These are phyloP conservation scores for Chalciporus sp. DNA, from an alignment of 1,284 basidiomycete genomes.

Conservation along the genomic window DNA sequence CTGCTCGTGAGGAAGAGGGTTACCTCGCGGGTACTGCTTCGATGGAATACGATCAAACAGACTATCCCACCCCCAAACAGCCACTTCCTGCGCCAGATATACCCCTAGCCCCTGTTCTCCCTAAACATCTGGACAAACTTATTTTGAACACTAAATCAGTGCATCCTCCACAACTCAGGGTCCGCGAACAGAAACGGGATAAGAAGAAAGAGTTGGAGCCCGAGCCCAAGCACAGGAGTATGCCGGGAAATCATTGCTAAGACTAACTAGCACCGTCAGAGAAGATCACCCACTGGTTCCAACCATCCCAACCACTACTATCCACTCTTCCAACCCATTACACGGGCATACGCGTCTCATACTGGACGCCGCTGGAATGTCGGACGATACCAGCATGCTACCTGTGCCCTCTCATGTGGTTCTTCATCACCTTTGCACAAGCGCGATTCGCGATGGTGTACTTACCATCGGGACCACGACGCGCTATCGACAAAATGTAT, in stretches of 20 bases:
- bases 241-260: constrained; percentile 35
- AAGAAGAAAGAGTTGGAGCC: constrained; percentile 34
- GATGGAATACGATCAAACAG: constrained; percentile 31
- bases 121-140: constrained; percentile 91
- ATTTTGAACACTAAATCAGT: constrained; percentile 75
- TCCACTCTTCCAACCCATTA: constrained; percentile 25
- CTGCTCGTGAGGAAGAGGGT: constrained; percentile 83
- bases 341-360: constrained; percentile 30
- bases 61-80: constrained; percentile 19
- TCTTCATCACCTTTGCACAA: constrained; percentile 93
- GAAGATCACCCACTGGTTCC: constrained; percentile 30
- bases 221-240: constrained; percentile 33
- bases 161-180: constrained; percentile 32
- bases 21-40: constrained; percentile 55
- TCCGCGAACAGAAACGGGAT: constrained; percentile 37
- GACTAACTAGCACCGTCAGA: constrained; percentile 31
- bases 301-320: constrained; percentile 36
- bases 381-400: constrained; percentile 92
- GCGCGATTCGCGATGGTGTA: constrained; percentile 93
- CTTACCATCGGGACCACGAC: constrained; percentile 93
- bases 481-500: constrained; percentile 90
- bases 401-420: constrained; percentile 96
- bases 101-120: constrained; percentile 84
- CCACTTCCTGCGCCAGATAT: constrained; percentile 68
- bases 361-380: constrained; percentile 47